A percentile compares a stretch with the other conserved stretches of the same genome.
Evolutionary conservation across 139 green algal genomes (phyloP).

Genomic region (Prasinococcaceae sp.): DNA sequence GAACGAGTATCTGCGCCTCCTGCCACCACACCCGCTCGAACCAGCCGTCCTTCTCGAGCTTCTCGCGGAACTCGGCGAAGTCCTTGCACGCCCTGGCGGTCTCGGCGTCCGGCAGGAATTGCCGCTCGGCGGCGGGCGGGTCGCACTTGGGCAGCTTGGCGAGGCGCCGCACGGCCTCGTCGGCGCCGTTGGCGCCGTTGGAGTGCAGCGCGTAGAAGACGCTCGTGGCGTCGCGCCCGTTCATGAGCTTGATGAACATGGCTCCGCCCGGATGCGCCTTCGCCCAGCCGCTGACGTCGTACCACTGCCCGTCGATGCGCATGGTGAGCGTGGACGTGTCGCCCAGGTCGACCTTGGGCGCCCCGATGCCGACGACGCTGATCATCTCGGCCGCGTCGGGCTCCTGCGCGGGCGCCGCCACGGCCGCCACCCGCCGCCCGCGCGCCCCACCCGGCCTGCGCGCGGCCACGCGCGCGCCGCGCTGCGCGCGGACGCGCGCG

Average conservation of each 20-base stretch:
- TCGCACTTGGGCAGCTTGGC: slow-evolving; percentile 14
- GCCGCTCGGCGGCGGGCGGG: not conserved
- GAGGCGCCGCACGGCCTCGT: slow-evolving; percentile 1
- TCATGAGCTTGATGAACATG: slow-evolving; percentile 7
- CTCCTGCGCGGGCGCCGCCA: too few species aligned
- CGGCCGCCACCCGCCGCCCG: too few species aligned
- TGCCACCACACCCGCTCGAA: slow-evolving; percentile 7
- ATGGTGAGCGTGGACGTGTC: not conserved
- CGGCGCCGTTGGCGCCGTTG: slow-evolving; percentile 12
- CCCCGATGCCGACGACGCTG: too few species aligned
- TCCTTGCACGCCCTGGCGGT: not conserved
- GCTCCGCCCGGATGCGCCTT: slow-evolving; percentile 20
- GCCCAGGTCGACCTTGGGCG: too few species aligned
- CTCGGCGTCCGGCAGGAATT: not conserved
- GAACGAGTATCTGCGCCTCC: not conserved
- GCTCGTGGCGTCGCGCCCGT: slow-evolving; percentile 13
- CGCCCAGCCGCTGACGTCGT: slow-evolving; percentile 21
- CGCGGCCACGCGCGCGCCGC: too few species aligned
- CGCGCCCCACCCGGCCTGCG: too few species aligned
- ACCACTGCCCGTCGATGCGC: slow-evolving; percentile 15
- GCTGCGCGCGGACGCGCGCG: too few species aligned
- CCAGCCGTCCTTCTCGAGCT: slow-evolving; percentile 13
- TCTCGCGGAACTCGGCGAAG: not conserved
- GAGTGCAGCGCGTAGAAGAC: slow-evolving; percentile 20
- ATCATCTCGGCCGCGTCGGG: too few species aligned